Evolutionary conservation across 177 flowering plant species (phyloP).

Genomic region (Vitis hybrid): DNA sequence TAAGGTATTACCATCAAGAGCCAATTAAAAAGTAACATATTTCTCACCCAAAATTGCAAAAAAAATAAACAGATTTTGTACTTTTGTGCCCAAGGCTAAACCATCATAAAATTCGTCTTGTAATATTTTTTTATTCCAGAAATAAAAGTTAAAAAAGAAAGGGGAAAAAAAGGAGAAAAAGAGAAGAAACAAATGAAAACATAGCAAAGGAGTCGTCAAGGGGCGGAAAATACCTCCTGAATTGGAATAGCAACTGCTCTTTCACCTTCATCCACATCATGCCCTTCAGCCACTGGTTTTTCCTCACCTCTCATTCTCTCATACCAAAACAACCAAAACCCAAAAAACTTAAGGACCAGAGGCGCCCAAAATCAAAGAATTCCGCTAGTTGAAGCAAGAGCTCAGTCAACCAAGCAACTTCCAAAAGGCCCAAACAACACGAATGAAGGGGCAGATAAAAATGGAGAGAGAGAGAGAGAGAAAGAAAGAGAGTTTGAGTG

Average conservation of each 20-base stretch:
- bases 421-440: neutral
- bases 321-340: neutral
- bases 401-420: neutral
- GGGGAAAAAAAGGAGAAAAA: neutral
- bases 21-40: neutral
- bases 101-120: neutral
- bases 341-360: neutral
- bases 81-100: too few relatives aligned
- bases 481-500: too few relatives aligned
- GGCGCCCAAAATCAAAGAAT: neutral
- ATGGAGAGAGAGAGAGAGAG: neutral
- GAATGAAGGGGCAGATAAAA: neutral
- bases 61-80: neutral
- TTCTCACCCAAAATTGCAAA: neutral
- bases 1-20: neutral
- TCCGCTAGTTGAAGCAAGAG: neutral
- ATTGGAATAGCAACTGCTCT: neutral
- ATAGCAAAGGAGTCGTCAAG: neutral
- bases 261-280: conserved; percentile 2
- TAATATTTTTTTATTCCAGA: too few relatives aligned
- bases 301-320: conserved; percentile 15
- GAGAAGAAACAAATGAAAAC: neutral
- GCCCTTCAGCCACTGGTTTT: conserved; percentile 3
- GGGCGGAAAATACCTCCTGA: conserved; percentile 9
- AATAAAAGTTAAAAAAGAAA: neutral